Percentiles rank a stretch among this genome's conserved stretches.
These are phyloP conservation scores for Nowakowskiella sp. DNA, from an alignment of 192 early-diverging fungal genomes.

Conservation along the genomic window DNA sequence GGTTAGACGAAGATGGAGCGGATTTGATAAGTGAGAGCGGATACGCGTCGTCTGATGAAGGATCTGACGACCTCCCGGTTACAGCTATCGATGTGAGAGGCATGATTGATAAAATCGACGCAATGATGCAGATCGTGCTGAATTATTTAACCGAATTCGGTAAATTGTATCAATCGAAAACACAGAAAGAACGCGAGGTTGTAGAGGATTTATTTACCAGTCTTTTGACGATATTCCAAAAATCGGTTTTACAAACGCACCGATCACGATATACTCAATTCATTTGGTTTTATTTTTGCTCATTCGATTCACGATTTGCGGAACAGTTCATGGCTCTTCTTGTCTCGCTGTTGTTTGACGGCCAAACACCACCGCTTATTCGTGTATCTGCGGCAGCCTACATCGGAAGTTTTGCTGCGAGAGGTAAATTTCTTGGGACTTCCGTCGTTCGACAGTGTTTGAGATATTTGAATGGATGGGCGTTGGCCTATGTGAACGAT, in stretches of 20 bases:
- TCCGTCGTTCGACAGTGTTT: slow-evolving; percentile 56
- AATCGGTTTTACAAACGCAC: slow-evolving; percentile 73
- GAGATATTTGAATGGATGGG: slow-evolving; percentile 60
- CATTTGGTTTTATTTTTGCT: slow-evolving; percentile 73
- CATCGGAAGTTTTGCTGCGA: slow-evolving; percentile 76
- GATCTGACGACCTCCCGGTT: slow-evolving; percentile 15
- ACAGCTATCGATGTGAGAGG: slow-evolving; percentile 38
- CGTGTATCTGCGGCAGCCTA: slow-evolving; percentile 77
- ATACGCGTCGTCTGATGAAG: slow-evolving; percentile 19
- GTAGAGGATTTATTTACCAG: slow-evolving; percentile 53
- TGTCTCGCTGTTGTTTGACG: slow-evolving; percentile 48
- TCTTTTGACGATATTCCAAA: slow-evolving; percentile 72
- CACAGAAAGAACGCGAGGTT: slow-evolving; percentile 1
- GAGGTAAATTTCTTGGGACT: slow-evolving; percentile 70
- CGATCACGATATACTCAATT: slow-evolving; percentile 90
- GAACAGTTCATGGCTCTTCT: slow-evolving; percentile 76
- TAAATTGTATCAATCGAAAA: slow-evolving; percentile 1
- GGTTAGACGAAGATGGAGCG: slow-evolving; percentile 35
- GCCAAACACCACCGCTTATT: slow-evolving; percentile 51
- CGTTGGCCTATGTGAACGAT: slow-evolving; percentile 57
- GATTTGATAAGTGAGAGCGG: slow-evolving; percentile 3
- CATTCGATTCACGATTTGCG: slow-evolving; percentile 56
- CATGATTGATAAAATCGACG: slow-evolving; percentile 65
- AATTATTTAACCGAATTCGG: slow-evolving; percentile 3
- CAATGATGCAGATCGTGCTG: slow-evolving; percentile 38